These are phyloP conservation scores for Pseudognaphalium luteoalbum DNA, from an alignment of 129 eudicot species.

Conservation along the genomic window DNA sequence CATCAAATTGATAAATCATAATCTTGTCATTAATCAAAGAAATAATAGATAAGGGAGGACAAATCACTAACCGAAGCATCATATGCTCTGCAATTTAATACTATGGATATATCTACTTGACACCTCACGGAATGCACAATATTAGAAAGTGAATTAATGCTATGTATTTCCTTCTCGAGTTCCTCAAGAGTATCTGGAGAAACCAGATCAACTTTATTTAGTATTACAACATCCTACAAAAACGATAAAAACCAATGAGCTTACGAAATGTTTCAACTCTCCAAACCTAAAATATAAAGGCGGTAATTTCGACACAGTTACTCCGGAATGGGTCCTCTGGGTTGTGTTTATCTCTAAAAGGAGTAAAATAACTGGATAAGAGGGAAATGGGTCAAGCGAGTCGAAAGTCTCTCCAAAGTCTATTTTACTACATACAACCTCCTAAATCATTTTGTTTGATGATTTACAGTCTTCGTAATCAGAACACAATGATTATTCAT, in stretches of 20 bases:
- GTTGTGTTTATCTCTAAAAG: neutral
- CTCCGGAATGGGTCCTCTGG: neutral
- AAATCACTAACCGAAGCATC: slow-evolving; percentile 59
- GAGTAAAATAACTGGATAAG: neutral
- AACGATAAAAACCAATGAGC: slow-evolving; percentile 21
- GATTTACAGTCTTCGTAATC: neutral
- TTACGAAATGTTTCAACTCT: neutral
- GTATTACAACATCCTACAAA: slow-evolving; percentile 85
- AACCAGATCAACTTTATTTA: slow-evolving; percentile 83
- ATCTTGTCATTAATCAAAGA: neutral
- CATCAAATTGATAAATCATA: slow-evolving; percentile 20
- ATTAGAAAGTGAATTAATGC: slow-evolving; percentile 78
- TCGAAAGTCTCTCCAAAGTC: neutral
- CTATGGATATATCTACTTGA: slow-evolving; percentile 81
- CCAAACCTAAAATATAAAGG: neutral
- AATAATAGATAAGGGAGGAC: neutral
- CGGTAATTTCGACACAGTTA: neutral
- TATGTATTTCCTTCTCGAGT: slow-evolving; percentile 74
- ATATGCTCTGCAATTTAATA: slow-evolving; percentile 78
- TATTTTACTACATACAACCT: neutral
- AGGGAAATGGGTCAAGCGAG: neutral
- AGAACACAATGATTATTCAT: neutral
- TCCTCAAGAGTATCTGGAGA: slow-evolving; percentile 60
- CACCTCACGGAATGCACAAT: slow-evolving; percentile 78
- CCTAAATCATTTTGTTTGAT: neutral